Base-by-base conservation (phyloP, 441 rosid species). In the Cnidoscolus chayamansa region DNA sequence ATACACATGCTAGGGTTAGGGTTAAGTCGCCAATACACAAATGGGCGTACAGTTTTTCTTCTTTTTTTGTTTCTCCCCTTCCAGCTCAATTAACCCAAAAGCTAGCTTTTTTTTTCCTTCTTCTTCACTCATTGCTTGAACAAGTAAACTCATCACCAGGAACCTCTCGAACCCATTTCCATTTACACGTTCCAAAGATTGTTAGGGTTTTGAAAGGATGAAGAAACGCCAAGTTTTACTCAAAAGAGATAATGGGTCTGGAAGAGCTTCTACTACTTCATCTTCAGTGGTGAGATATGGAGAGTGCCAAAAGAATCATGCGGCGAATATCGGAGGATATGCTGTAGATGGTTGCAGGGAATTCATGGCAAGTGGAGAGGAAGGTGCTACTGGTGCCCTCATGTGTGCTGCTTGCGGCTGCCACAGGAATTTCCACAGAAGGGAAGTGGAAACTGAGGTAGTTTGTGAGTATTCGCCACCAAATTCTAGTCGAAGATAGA, bases 311-410 rank as follows among this genome's bases (percentile, higher is more conserved):
- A 92, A 86, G 88, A 94, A 94, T 75, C 98, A 94, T 47, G 98
- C 98, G 7, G 91, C 96, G 5, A 77, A 76, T 62, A 81, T 86
- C 37, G 98, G 97, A 47, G 96, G 97, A 13, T 87, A 92, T 32
- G 97, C 98, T 0, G 90, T 94, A 4, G 98, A 94, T 16, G 98
- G 98, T 4, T 94, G 98, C 82, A 83, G 96, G 50, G 98, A 94
- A 76, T 94, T 91, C 90, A 85, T 91, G 93, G 90, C 97, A 0
- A 83, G 86, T 43, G 91, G 90, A 10, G 85, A 76, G 8, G 89
- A 88, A 66, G 95, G 89, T 9, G 77, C 85, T 0, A 65, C 1
- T 10, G 81, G 80, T 31, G 91, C 91, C 11, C 82, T 90, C 16
- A 80, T 81, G 1, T 93, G 97, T 66, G 98, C 96, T 11, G 98